Conservation (phyloP, 768 basidiomycete species). For the Lentinula aciculospora region DNA sequence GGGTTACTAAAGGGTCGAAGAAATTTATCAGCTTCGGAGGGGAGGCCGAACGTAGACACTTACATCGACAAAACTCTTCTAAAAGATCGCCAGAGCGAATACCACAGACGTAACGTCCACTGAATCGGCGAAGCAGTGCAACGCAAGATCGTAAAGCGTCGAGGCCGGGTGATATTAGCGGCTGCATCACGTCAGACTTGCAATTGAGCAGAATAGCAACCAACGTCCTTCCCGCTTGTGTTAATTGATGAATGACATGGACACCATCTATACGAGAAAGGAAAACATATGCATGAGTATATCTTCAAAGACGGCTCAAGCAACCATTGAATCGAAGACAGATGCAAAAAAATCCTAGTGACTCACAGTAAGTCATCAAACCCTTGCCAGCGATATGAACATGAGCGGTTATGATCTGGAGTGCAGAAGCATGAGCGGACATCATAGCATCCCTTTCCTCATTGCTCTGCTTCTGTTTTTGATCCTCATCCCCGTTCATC, state of each 20-base stretch:
- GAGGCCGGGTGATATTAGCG: slow-evolving; percentile 74
- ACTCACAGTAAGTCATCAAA: slow-evolving; percentile 92
- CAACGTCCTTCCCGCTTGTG: slow-evolving; percentile 88
- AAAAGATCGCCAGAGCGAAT: slow-evolving; percentile 87
- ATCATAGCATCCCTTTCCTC: slow-evolving; percentile 76
- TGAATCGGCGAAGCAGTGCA: slow-evolving; percentile 81
- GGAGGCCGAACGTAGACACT: slow-evolving; percentile 17
- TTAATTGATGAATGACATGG: slow-evolving; percentile 92
- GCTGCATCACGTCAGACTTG: slow-evolving; percentile 71
- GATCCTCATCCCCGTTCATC: slow-evolving; percentile 45
- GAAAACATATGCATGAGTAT: slow-evolving; percentile 9
- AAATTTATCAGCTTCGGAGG: neutral
- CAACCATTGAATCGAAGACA: neutral
- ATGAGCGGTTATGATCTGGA: slow-evolving; percentile 80
- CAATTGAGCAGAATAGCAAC: slow-evolving; percentile 86
- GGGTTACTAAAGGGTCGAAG: slow-evolving; percentile 49
- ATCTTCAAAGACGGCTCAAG: too few species aligned
- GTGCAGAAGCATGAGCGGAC: slow-evolving; percentile 68
- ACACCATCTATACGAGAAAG: slow-evolving; percentile 65
- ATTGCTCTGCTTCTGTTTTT: slow-evolving; percentile 36
- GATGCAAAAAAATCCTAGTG: slow-evolving; percentile 7
- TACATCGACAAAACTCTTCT: slow-evolving; percentile 91
- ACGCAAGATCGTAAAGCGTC: slow-evolving; percentile 87
- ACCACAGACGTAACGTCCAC: slow-evolving; percentile 88
- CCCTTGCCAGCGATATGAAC: slow-evolving; percentile 83